Conservation (phyloP, 1,284 basidiomycete genomes). For the Malassezia equina region DNA sequence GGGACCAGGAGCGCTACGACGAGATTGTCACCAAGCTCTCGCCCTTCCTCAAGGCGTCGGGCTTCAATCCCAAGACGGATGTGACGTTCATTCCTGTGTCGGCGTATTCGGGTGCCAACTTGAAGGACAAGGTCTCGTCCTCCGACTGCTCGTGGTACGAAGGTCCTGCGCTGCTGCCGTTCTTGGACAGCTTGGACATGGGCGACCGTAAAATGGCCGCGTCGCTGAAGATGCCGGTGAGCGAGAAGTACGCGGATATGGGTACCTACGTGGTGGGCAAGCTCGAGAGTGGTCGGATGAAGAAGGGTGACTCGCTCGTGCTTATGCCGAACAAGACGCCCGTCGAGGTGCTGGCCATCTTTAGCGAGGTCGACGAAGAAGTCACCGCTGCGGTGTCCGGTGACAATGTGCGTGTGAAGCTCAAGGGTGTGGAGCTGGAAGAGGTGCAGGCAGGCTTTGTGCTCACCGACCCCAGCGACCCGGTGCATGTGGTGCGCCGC, state of each 20-base stretch:
- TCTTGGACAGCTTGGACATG: slow-evolving; percentile 36
- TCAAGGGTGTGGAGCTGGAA: slow-evolving; percentile 45
- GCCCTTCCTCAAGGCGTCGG: slow-evolving; percentile 38
- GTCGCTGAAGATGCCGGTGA: slow-evolving; percentile 47
- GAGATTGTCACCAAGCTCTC: slow-evolving; percentile 43
- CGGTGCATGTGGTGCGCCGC: slow-evolving; percentile 40
- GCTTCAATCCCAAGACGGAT: slow-evolving; percentile 48
- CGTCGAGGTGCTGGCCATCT: slow-evolving; percentile 40
- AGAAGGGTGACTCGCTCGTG: slow-evolving; percentile 36
- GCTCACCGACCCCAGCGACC: slow-evolving; percentile 35
- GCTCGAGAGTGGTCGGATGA: slow-evolving; percentile 43
- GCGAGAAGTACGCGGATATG: slow-evolving; percentile 48
- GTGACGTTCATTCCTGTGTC: slow-evolving; percentile 44
- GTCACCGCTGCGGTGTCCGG: slow-evolving; percentile 47
- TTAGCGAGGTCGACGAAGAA: slow-evolving; percentile 45
- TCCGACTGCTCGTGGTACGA: slow-evolving; percentile 38
- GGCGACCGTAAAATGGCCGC: slow-evolving; percentile 43
- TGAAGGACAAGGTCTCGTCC: slow-evolving; percentile 41
- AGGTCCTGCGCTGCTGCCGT: slow-evolving; percentile 38
- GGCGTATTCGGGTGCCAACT: slow-evolving; percentile 43
- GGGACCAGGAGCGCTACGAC: slow-evolving; percentile 42
- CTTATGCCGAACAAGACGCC: slow-evolving; percentile 43
- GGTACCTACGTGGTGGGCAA: slow-evolving; percentile 47
- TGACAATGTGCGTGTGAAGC: slow-evolving; percentile 46
- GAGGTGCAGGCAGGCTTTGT: slow-evolving; percentile 43